These are phyloP conservation scores for Penicillium sp. DNA, from an alignment of 2,329 filamentous ascomycete species.

Conservation along the genomic window DNA sequence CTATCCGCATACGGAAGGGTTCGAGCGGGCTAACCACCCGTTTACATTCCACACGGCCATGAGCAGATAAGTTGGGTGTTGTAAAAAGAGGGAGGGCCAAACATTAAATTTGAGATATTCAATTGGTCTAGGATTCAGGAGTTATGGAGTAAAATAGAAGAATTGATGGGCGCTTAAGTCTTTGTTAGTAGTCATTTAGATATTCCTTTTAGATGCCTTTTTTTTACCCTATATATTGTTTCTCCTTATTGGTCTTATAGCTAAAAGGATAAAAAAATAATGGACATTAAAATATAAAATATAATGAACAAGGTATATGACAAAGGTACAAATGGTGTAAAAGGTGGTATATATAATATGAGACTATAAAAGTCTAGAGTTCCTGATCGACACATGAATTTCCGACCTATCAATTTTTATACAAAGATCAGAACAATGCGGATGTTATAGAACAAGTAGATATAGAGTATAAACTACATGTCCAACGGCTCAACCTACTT, in stretches of 20 bases:
- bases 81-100: background rate
- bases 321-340: too few relatives aligned
- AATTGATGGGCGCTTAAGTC: background rate
- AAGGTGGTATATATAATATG: background rate
- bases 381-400: conserved; percentile 1
- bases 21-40: background rate
- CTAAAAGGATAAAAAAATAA: background rate
- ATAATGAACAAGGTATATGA: too few relatives aligned
- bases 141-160: background rate
- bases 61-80: background rate
- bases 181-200: background rate
- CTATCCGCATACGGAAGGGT: conserved; percentile 3
- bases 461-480: background rate
- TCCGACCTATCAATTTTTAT: background rate
- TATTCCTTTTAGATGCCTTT: background rate
- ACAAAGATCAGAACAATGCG: background rate
- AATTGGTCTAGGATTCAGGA: background rate
- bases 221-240: background rate
- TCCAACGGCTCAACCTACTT: background rate
- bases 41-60: background rate
- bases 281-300: background rate
- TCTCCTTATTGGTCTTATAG: background rate
- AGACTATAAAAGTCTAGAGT: background rate
- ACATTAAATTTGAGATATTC: background rate
- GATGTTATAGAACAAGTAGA: background rate